Conservation (phyloP, 345 rosid species). For the Eucalyptus cloeziana region DNA sequence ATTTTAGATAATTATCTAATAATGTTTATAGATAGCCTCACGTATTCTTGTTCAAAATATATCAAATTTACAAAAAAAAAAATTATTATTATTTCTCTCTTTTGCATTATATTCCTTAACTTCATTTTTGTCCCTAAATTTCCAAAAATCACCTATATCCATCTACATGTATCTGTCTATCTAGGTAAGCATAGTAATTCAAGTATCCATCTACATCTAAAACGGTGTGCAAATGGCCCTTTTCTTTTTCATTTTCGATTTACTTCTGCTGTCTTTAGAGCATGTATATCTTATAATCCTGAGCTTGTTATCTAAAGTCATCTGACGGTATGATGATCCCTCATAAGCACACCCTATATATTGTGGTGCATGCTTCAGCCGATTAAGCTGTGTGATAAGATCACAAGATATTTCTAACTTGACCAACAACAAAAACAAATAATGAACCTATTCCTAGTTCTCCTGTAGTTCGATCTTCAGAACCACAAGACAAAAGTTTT, state of each 20-base stretch:
- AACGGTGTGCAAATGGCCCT: not conserved
- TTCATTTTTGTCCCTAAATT: not conserved
- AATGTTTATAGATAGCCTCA: not conserved
- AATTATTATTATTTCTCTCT: not conserved
- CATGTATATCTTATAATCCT: not conserved
- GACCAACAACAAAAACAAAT: not conserved
- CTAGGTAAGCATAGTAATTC: not conserved
- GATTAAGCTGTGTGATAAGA: not conserved
- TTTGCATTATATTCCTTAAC: not conserved
- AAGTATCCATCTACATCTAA: not conserved
- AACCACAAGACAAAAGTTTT: not conserved
- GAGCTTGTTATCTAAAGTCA: not conserved
- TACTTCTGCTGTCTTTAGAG: not conserved
- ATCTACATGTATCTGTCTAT: not conserved
- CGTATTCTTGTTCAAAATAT: not conserved
- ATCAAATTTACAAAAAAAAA: too few species aligned
- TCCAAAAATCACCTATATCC: not conserved
- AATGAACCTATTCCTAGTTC: not conserved
- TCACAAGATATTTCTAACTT: not conserved
- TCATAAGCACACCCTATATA: not conserved
- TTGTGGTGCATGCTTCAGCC: not conserved
- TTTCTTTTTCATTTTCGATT: not conserved
- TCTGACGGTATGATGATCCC: not conserved
- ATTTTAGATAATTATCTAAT: too few species aligned
- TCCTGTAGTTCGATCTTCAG: not conserved